A percentile compares a stretch with the other conserved stretches of the same genome.
These are phyloP conservation scores for Capsella bursapastoris DNA, from an alignment of 345 rosid species.

Conservation along the genomic window DNA sequence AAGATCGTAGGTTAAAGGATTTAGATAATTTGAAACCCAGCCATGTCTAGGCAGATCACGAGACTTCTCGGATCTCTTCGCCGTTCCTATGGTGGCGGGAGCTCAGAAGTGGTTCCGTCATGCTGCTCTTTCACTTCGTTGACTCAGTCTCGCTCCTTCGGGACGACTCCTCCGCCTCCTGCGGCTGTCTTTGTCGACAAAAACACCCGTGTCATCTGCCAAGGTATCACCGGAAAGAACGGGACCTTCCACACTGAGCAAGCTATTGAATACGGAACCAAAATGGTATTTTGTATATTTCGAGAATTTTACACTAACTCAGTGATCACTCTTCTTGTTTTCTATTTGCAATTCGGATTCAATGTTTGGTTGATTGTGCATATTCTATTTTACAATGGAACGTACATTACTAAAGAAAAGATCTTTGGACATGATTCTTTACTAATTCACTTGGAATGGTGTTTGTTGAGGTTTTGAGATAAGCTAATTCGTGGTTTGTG, in stretches of 20 bases:
- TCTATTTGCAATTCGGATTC: too few relatives aligned
- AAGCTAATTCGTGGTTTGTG: not conserved
- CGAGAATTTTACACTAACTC: not conserved
- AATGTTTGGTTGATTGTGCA: too few relatives aligned
- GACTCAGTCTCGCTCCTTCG: constrained; percentile 52
- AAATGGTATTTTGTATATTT: constrained; percentile 32
- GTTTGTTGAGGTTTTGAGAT: not conserved
- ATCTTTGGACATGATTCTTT: too few relatives aligned
- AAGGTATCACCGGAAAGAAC: constrained; percentile 92
- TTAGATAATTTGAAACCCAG: not conserved
- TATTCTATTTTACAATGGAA: too few relatives aligned
- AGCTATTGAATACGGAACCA: constrained; percentile 91
- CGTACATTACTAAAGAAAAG: too few relatives aligned
- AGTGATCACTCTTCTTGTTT: not conserved
- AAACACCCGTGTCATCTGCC: constrained; percentile 86
- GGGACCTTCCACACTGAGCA: constrained; percentile 95
- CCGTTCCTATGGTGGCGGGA: constrained; percentile 16
- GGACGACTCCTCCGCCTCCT: constrained; percentile 57
- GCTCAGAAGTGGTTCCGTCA: constrained; percentile 33
- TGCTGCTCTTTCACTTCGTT: constrained; percentile 38
- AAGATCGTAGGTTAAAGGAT: constrained; percentile 14
- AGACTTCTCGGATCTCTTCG: constrained; percentile 41
- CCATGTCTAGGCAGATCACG: constrained; percentile 43
- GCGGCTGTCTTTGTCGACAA: constrained; percentile 92
- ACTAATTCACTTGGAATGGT: not conserved